These are phyloP conservation scores for Lablab purpureus DNA, from an alignment of 306 rosid species.

Conservation along the genomic window DNA sequence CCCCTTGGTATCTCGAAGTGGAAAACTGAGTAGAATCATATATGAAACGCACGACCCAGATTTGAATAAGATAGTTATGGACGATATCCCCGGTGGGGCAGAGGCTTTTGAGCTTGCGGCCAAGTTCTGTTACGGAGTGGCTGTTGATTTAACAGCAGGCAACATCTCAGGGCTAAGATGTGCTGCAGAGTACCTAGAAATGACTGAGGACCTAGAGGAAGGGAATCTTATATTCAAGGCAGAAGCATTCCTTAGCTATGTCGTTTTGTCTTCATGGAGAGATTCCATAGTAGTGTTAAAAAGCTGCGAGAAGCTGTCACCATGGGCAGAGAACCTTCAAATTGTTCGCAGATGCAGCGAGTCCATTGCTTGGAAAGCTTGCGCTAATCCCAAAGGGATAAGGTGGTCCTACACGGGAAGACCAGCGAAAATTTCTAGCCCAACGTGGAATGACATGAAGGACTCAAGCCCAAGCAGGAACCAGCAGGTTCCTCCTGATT, in stretches of 20 bases:
- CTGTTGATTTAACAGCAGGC: constrained; percentile 94
- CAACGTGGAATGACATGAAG: constrained; percentile 81
- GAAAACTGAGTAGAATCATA: constrained; percentile 84
- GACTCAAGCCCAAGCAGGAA: constrained; percentile 86
- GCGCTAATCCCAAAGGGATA: constrained; percentile 97
- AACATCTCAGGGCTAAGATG: constrained; percentile 96
- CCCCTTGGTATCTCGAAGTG: constrained; percentile 92
- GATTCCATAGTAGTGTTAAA: constrained; percentile 93
- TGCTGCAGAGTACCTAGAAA: constrained; percentile 93
- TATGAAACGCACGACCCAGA: constrained; percentile 75
- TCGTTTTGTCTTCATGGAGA: constrained; percentile 94
- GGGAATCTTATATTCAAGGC: constrained; percentile 97
- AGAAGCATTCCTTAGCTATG: constrained; percentile 97
- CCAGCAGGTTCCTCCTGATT: constrained; percentile 88
- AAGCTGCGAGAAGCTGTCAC: constrained; percentile 93
- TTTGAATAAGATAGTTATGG: constrained; percentile 70
- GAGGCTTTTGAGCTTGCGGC: constrained; percentile 93
- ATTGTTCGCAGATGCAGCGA: constrained; percentile 94
- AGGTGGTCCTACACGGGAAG: constrained; percentile 92
- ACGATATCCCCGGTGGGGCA: constrained; percentile 91
- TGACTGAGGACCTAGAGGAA: constrained; percentile 98
- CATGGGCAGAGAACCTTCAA: constrained; percentile 97
- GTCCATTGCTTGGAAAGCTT: constrained; percentile 98
- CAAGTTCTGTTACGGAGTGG: constrained; percentile 90
- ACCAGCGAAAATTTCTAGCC: constrained; percentile 69